Evolutionary conservation across 2,329 filamentous ascomycete genomes (phyloP).

Genomic region (Nemania abortiva): DNA sequence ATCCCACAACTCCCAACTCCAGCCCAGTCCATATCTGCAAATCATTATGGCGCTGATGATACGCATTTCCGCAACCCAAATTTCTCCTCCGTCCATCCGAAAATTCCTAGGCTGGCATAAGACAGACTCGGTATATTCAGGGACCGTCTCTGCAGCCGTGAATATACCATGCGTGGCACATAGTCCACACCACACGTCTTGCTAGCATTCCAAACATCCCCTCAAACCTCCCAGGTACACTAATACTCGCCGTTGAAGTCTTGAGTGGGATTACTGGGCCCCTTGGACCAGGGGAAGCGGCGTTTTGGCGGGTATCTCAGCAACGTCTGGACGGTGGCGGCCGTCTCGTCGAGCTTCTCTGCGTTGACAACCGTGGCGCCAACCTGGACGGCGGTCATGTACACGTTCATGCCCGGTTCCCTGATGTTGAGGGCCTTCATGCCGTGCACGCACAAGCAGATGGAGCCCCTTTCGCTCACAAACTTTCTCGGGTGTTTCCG

Average conservation of each 20-base stretch:
- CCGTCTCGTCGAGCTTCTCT: not conserved
- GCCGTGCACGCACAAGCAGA: not conserved
- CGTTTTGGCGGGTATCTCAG: not conserved
- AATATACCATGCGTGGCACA: too few species aligned
- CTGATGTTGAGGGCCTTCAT: not conserved
- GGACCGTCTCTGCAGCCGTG: too few species aligned
- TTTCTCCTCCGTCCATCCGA: too few species aligned
- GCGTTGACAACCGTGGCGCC: not conserved
- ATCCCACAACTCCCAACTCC: not conserved
- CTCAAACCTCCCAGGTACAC: too few species aligned
- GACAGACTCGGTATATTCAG: too few species aligned
- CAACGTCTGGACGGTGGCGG: conserved; percentile 12
- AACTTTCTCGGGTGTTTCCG: not conserved
- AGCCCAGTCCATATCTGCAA: not conserved
- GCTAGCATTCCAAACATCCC: too few species aligned
- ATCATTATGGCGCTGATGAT: not conserved
- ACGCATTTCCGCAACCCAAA: too few species aligned
- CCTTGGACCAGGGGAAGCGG: not conserved
- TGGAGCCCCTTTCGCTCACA: too few species aligned
- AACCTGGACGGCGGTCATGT: not conserved
- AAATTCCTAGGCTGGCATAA: too few species aligned
- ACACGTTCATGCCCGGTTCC: not conserved
- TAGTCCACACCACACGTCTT: too few species aligned
- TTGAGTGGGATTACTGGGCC: too few species aligned
- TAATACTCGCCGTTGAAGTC: too few species aligned